phyloP scores from a whole-genome alignment of 2,329 filamentous ascomycete species.

The Colletotrichum tabaci region DNA sequence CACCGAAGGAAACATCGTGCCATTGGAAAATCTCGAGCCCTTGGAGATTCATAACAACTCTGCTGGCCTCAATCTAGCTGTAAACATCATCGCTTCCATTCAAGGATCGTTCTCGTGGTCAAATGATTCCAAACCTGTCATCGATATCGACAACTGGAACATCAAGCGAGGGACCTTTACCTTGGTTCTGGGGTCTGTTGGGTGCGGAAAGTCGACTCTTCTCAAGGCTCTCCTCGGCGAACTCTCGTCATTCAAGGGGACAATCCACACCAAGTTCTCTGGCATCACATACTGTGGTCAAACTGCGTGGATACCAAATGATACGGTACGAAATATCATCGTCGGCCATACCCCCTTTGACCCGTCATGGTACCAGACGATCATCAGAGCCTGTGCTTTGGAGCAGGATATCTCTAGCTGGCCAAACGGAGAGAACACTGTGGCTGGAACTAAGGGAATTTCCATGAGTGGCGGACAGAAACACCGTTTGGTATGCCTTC shows the following conservation, averaged over 20 bases:
- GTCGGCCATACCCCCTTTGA: conserved; percentile 49
- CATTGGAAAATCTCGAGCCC: conserved; percentile 4
- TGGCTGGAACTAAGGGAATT: conserved; percentile 55
- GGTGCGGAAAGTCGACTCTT: conserved; percentile 54
- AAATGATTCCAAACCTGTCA: conserved; percentile 25
- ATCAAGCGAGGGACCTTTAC: conserved; percentile 41
- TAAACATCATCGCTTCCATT: conserved; percentile 15
- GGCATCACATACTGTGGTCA: conserved; percentile 47
- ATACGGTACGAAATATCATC: conserved; percentile 52
- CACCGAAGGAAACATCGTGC: neutral
- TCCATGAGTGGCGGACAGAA: conserved; percentile 57
- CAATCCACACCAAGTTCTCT: conserved; percentile 38
- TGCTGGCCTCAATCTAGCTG: neutral
- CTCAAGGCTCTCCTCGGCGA: conserved; percentile 52
- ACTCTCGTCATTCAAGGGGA: conserved; percentile 42
- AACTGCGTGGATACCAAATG: conserved; percentile 50
- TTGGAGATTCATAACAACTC: neutral
- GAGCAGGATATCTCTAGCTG: conserved; percentile 49
- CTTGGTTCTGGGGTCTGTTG: conserved; percentile 53
- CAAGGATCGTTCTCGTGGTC: conserved; percentile 40
- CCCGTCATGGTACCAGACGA: conserved; percentile 49
- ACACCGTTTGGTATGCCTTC: conserved; percentile 46
- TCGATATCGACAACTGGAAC: conserved; percentile 33
- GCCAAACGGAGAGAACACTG: conserved; percentile 51
- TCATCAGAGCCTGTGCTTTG: conserved; percentile 54